Conservation (phyloP, 2,329 filamentous ascomycete genomes). For the Exutisphaerella laricina region DNA sequence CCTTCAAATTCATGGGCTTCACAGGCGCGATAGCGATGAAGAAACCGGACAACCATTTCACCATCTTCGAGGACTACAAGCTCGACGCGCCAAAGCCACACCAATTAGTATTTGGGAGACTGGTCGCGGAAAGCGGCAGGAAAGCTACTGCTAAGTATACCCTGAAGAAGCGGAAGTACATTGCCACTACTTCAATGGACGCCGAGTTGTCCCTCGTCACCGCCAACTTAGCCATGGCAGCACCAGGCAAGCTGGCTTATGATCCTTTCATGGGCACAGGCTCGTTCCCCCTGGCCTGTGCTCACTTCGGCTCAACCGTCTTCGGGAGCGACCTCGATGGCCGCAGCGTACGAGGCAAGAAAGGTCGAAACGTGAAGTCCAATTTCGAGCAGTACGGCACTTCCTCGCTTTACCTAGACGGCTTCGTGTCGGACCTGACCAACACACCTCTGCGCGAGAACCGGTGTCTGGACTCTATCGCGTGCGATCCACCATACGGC, state of each 20-base stretch:
- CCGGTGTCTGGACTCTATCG: constrained; percentile 74
- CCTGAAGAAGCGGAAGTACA: constrained; percentile 88
- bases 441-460: constrained; percentile 63
- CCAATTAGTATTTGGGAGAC: constrained; percentile 65
- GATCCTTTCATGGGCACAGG: constrained; percentile 96
- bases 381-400: constrained; percentile 86
- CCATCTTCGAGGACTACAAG: constrained; percentile 76
- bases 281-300: constrained; percentile 83
- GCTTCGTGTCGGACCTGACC: constrained; percentile 80
- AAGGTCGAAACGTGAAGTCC: constrained; percentile 51
- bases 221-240: constrained; percentile 81
- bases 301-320: constrained; percentile 78
- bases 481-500: constrained; percentile 95
- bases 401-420: constrained; percentile 61
- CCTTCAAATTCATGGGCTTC: constrained; percentile 73
- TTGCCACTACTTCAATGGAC: constrained; percentile 96
- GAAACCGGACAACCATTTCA: constrained; percentile 67
- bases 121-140: constrained; percentile 61
- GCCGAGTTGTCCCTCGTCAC: constrained; percentile 86
- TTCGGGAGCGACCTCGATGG: constrained; percentile 94
- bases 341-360: constrained; percentile 71
- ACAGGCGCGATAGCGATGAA: constrained; percentile 72
- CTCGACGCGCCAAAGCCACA: constrained; percentile 51
- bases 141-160: constrained; percentile 69
- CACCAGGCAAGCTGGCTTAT: constrained; percentile 78